phyloP scores from a whole-genome alignment of 2,329 filamentous ascomycete species.

The Trichophaea hybrida region DNA sequence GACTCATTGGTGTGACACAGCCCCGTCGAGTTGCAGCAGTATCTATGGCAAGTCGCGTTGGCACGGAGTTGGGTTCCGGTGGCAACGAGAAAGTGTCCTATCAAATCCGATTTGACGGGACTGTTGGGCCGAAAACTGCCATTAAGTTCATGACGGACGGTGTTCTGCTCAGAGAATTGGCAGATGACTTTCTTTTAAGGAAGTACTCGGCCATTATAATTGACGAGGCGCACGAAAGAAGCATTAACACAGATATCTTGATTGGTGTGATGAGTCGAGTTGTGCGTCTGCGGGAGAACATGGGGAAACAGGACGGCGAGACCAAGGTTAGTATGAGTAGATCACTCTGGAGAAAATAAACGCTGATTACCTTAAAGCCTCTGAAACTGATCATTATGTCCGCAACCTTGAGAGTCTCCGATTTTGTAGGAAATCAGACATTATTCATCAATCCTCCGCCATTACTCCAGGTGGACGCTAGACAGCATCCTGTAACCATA shows the following conservation, averaged over 20 bases:
- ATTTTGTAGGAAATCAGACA: slow-evolving; percentile 70
- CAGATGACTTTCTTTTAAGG: slow-evolving; percentile 69
- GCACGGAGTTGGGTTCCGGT: slow-evolving; percentile 65
- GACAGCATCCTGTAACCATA: slow-evolving; percentile 76
- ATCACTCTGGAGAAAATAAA: not conserved
- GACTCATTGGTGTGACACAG: slow-evolving; percentile 90
- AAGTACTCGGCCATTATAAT: slow-evolving; percentile 93
- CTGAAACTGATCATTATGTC: slow-evolving; percentile 97
- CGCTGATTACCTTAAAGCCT: slow-evolving; percentile 36
- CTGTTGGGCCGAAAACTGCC: slow-evolving; percentile 61
- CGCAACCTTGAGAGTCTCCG: slow-evolving; percentile 77
- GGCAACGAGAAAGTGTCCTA: slow-evolving; percentile 63
- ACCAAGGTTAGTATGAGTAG: slow-evolving; percentile 29
- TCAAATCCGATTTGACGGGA: slow-evolving; percentile 84
- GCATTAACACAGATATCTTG: slow-evolving; percentile 94
- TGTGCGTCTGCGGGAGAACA: slow-evolving; percentile 63
- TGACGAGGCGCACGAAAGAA: slow-evolving; percentile 93
- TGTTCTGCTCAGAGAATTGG: slow-evolving; percentile 80
- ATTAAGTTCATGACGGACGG: slow-evolving; percentile 99
- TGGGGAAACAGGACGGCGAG: slow-evolving; percentile 56
- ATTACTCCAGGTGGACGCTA: slow-evolving; percentile 75
- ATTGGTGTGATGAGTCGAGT: slow-evolving; percentile 93
- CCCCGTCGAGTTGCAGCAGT: slow-evolving; percentile 88
- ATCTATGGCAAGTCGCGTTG: slow-evolving; percentile 89
- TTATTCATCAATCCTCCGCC: slow-evolving; percentile 70